Conservation (phyloP, 2,329 filamentous ascomycete species). For the Epichloe festucae region DNA sequence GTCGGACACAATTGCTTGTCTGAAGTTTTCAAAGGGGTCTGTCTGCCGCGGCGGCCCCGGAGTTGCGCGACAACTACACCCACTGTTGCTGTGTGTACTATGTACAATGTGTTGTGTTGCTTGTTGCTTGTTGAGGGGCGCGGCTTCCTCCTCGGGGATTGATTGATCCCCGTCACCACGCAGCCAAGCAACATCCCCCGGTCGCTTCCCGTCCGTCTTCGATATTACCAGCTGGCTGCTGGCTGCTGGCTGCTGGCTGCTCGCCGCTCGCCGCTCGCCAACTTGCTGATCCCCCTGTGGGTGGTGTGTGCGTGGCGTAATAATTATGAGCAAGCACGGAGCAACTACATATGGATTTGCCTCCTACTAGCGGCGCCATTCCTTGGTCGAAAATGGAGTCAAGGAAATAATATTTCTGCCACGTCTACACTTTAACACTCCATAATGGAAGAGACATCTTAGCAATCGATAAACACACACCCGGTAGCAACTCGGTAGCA, state of each 20-base stretch:
- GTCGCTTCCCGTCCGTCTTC: neutral
- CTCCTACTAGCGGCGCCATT: neutral
- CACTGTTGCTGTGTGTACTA: neutral
- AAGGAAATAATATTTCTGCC: no score
- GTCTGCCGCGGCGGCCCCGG: no score
- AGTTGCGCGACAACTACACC: no score
- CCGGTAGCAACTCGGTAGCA: no score
- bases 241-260: neutral
- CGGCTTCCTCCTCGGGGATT: no score
- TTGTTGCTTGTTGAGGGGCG: slow-evolving; percentile 9
- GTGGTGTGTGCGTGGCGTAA: neutral
- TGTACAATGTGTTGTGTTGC: neutral
- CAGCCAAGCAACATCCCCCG: neutral
- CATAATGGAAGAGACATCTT: no score
- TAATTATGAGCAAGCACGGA: no score
- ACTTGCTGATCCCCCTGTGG: neutral
- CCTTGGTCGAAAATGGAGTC: neutral
- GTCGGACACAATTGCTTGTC: neutral
- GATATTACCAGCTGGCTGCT: neutral
- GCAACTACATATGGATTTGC: no score
- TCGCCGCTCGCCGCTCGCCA: neutral
- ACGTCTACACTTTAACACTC: neutral
- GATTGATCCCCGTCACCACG: slow-evolving; percentile 7
- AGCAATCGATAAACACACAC: no score
- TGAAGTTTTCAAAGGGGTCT: no score